These are phyloP conservation scores for Exserohilum rostratum DNA, from an alignment of 2,329 filamentous ascomycete genomes.

Conservation along the genomic window DNA sequence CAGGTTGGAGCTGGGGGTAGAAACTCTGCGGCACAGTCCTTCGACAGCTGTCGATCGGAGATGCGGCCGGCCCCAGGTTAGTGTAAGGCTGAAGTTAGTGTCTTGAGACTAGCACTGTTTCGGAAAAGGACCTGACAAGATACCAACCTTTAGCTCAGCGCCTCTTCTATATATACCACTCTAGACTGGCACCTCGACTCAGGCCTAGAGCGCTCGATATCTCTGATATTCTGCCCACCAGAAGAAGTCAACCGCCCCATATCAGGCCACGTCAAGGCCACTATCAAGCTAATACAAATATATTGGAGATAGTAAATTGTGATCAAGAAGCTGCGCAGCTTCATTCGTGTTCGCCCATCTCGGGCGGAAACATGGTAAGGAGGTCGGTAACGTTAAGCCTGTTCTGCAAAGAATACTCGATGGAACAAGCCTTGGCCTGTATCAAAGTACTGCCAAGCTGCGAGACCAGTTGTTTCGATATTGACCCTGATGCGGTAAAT, in stretches of 20 bases:
- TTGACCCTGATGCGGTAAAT: not conserved
- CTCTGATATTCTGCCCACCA: too few species aligned
- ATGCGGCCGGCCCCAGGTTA: not conserved
- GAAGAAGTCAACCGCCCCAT: too few species aligned
- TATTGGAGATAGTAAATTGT: too few species aligned
- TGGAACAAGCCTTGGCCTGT: slow-evolving; percentile 1
- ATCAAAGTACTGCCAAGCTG: not conserved
- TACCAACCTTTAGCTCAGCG: not conserved
- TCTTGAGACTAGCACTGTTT: not conserved
- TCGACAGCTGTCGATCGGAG: not conserved
- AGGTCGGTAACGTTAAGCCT: not conserved
- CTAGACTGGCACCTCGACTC: not conserved
- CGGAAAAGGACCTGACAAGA: not conserved
- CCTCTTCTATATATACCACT: not conserved
- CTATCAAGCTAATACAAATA: too few species aligned
- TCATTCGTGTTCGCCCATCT: not conserved
- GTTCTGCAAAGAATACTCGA: not conserved
- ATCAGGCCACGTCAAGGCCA: not conserved
- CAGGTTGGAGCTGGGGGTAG: not conserved
- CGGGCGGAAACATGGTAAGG: not conserved
- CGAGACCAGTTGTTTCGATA: not conserved
- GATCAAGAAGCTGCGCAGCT: not conserved
- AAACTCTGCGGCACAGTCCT: not conserved
- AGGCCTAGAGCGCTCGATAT: not conserved
- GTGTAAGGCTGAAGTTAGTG: not conserved